Base-by-base conservation (phyloP, 768 basidiomycete species). In the Auricularia sp. region DNA sequence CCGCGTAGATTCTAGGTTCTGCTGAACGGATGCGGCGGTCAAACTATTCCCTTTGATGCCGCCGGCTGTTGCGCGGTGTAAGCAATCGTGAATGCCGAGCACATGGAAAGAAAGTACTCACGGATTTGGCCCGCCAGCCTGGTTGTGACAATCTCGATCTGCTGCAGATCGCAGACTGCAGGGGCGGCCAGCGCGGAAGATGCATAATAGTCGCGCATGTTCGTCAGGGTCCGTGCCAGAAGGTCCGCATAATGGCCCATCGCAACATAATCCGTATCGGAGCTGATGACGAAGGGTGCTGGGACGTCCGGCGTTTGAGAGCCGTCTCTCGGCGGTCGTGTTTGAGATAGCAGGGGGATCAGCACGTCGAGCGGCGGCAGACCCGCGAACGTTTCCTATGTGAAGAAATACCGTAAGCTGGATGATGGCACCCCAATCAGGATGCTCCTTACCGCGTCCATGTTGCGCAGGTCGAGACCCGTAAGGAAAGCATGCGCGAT, bases 141-240 rank as follows among this genome's bases (percentile, higher is more conserved):
- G 63, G 64, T 60, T 42, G 65, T 64, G 7, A 47, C 36, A 58
- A 59, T 51, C 58, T 34, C 36, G 8, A 66, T 47, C 3, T 61
- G 63, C 47, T 11, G 42, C 18, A 43, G 58, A 53, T 54, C 58
- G 33, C 36, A 16, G 61, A 33, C 54, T 56, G 16, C 7, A 42
- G 39, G 7, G 39, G 39, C 63, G 59, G 43, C 47, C 67, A 54
- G 44, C 67, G 74, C 69, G 88, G 87, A 64, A 80, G 75, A 58
- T 73, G 56, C 71, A 23, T 83, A 79, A 68, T 89, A 90, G 8
- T 73, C 80, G 21, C 80, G 77, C 36, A 91, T 76, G 65, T 87
- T 81, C 3, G 82, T 78, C 54, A 90, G 70, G 5, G 83, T 87
- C 10, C 83, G 74, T 29, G 79, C 77, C n/a, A 91, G 79, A 36